These are phyloP conservation scores for Calendula officinalis DNA, from an alignment of 129 eudicot genomes.

Conservation along the genomic window DNA sequence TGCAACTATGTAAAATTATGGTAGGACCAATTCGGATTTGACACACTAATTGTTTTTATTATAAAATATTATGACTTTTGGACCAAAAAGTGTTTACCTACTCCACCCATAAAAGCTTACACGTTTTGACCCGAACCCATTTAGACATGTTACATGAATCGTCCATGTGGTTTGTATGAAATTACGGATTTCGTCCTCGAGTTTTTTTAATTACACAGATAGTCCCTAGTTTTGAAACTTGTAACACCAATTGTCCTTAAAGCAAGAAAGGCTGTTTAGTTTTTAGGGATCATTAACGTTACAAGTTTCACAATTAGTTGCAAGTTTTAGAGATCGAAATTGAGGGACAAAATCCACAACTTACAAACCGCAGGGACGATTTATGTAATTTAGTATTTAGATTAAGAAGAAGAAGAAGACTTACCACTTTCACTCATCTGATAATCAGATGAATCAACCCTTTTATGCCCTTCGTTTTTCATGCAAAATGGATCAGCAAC, in stretches of 20 bases:
- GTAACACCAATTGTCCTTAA: too few species aligned
- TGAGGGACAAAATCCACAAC: too few species aligned
- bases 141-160: not conserved
- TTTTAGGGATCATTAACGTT: too few species aligned
- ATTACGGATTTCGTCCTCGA: too few species aligned
- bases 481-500: conserved; percentile 43
- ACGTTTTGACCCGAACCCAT: not conserved
- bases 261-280: too few species aligned
- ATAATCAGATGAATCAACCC: conserved; percentile 86
- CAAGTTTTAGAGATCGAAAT: too few species aligned
- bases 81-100: not conserved
- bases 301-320: too few species aligned
- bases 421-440: conserved; percentile 84
- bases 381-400: too few species aligned
- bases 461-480: conserved; percentile 76
- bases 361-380: too few species aligned
- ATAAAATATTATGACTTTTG: not conserved
- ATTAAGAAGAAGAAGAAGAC: conserved; percentile 24
- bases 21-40: not conserved
- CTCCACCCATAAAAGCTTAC: not conserved
- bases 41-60: not conserved
- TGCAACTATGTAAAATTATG: not conserved
- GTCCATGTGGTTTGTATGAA: not conserved
- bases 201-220: too few species aligned
- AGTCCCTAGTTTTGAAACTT: too few species aligned